Evolutionary conservation across 2,329 filamentous ascomycete genomes (phyloP).

Genomic region (Penicillium hordei): DNA sequence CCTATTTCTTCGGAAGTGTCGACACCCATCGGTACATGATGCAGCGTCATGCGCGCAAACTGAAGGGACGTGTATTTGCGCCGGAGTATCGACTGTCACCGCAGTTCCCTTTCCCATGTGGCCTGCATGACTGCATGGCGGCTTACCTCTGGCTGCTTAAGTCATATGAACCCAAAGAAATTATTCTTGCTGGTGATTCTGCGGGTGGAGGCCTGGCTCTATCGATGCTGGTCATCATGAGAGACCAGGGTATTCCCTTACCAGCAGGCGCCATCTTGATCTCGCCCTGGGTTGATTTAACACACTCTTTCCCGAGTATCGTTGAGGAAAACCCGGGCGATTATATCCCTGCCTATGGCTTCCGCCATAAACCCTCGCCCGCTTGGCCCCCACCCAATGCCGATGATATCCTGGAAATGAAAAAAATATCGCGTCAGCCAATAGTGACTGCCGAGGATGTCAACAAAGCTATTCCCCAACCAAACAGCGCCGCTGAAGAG

Average conservation of each 20-base stretch:
- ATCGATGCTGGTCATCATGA: constrained; percentile 72
- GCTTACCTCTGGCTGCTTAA: constrained; percentile 81
- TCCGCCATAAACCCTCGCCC: constrained; percentile 82
- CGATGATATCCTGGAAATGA: constrained; percentile 62
- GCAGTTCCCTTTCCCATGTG: constrained; percentile 94
- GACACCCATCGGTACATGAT: constrained; percentile 98
- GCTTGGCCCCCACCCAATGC: constrained; percentile 92
- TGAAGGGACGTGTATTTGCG: constrained; percentile 85
- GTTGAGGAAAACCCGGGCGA: constrained; percentile 70
- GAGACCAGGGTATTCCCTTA: constrained; percentile 78
- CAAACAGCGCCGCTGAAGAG: constrained; percentile 28
- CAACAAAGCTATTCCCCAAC: constrained; percentile 19
- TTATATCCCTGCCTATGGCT: constrained; percentile 84
- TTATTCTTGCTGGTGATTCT: constrained; percentile 87
- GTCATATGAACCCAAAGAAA: constrained; percentile 73
- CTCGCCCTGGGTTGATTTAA: constrained; percentile 93
- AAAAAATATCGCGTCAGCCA: constrained; percentile 49
- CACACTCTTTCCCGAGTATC: constrained; percentile 94
- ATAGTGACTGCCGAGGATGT: constrained; percentile 28
- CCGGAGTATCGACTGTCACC: constrained; percentile 84
- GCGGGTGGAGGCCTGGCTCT: constrained; percentile 90
- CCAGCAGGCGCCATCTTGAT: constrained; percentile 89
- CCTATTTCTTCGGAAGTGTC: constrained; percentile 92
- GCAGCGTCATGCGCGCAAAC: constrained; percentile 90
- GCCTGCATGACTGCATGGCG: constrained; percentile 83